A percentile compares a stretch with the other conserved stretches of the same genome.
Evolutionary conservation across 805 yeast genomes (phyloP).

Genomic region (Isabelozyma pseudorhagii): DNA sequence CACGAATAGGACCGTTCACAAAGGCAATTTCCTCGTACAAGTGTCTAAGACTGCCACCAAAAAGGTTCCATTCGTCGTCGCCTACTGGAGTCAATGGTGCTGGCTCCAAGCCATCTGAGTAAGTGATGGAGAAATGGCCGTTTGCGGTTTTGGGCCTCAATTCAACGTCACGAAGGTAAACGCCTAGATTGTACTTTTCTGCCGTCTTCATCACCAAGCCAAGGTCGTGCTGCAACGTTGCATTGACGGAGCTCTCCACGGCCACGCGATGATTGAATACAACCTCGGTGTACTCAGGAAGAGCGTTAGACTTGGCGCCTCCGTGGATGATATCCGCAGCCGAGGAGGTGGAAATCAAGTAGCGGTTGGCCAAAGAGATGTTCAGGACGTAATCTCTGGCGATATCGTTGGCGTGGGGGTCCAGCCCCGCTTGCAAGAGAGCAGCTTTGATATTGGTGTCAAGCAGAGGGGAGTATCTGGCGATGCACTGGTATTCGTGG

Average conservation of each 20-base stretch:
- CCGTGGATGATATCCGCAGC: slow-evolving; percentile 67
- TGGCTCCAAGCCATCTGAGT: slow-evolving; percentile 36
- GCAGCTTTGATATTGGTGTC: slow-evolving; percentile 18
- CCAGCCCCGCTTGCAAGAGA: slow-evolving; percentile 33
- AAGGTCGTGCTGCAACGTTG: slow-evolving; percentile 36
- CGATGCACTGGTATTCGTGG: slow-evolving; percentile 24
- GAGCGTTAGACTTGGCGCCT: slow-evolving; percentile 73
- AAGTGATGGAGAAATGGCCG: slow-evolving; percentile 41
- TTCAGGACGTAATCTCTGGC: slow-evolving; percentile 27
- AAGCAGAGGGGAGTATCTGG: slow-evolving; percentile 22
- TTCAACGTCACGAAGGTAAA: slow-evolving; percentile 27
- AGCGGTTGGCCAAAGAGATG: slow-evolving; percentile 21
- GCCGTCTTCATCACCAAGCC: slow-evolving; percentile 41
- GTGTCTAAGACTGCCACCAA: slow-evolving; percentile 39
- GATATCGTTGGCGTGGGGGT: slow-evolving; percentile 28
- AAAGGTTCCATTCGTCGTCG: slow-evolving; percentile 30
- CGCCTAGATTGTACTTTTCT: slow-evolving; percentile 45
- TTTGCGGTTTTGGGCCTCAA: slow-evolving; percentile 18
- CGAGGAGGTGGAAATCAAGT: slow-evolving; percentile 58
- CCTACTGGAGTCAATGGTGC: slow-evolving; percentile 52
- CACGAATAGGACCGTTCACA: slow-evolving; percentile 11
- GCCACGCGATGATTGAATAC: slow-evolving; percentile 64
- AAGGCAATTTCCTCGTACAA: slow-evolving; percentile 36
- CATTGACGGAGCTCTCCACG: slow-evolving; percentile 49
- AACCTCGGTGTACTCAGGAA: slow-evolving; percentile 61